Percentiles rank a stretch among this genome's conserved stretches.
Conservation (phyloP, 352 stramenopile species). For the Globisporangium barbulae region DNA sequence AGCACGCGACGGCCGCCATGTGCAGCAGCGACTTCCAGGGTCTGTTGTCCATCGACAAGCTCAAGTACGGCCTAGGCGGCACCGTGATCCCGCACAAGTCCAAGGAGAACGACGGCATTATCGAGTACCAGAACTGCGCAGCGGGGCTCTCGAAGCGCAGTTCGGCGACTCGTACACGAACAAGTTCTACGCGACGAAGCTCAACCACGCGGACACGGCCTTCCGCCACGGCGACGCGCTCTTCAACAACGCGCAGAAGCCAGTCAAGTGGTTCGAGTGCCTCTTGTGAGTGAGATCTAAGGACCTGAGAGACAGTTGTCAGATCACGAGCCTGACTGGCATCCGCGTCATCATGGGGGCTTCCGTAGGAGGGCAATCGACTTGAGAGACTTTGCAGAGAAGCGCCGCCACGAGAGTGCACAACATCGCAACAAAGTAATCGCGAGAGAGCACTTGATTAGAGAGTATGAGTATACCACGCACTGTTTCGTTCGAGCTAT, state of each 20-base stretch:
- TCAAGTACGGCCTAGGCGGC: conserved; percentile 19
- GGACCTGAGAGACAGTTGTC: too few relatives aligned
- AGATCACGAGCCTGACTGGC: not conserved
- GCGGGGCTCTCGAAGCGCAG: conserved; percentile 26
- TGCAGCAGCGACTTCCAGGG: conserved; percentile 39
- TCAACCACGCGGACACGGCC: conserved; percentile 62
- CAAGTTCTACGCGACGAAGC: conserved; percentile 47
- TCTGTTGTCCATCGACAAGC: conserved; percentile 33
- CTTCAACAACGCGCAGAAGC: conserved; percentile 43
- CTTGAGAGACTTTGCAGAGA: too few relatives aligned
- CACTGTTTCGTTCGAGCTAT: too few relatives aligned
- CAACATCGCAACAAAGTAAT: too few relatives aligned
- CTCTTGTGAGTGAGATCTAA: conserved; percentile 26
- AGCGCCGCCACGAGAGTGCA: too few relatives aligned
- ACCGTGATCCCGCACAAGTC: conserved; percentile 17
- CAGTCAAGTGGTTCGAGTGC: conserved; percentile 71
- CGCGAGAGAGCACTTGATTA: too few relatives aligned
- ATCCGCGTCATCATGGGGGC: not conserved
- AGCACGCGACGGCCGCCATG: conserved; percentile 30
- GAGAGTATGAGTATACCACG: too few relatives aligned
- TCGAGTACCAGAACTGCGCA: conserved; percentile 56
- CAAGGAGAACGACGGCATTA: conserved; percentile 21
- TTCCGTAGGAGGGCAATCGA: too few relatives aligned
- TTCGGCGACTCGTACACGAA: conserved; percentile 39
- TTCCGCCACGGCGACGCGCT: conserved; percentile 56